Evolutionary conservation across 495 filamentous ascomycete species (phyloP).

Genomic region (Aspergillus kassunensis): DNA sequence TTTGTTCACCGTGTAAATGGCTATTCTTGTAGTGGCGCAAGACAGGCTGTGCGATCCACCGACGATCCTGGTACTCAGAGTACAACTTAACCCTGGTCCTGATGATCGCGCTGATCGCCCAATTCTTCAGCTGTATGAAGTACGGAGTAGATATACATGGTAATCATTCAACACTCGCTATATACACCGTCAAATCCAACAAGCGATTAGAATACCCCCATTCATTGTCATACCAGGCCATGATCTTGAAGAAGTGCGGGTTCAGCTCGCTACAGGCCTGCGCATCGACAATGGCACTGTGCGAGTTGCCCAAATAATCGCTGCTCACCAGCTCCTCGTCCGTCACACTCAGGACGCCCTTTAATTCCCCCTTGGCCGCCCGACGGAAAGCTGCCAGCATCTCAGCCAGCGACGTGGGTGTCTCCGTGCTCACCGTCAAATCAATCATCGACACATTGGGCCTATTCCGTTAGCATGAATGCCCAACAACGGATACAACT

Average conservation of each 20-base stretch:
- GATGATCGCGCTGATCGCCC: too few relatives aligned
- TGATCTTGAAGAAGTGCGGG: slow-evolving; percentile 35
- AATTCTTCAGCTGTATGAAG: too few relatives aligned
- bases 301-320: slow-evolving; percentile 30
- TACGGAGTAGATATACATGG: too few relatives aligned
- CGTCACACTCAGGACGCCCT: slow-evolving; percentile 27
- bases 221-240: slow-evolving; percentile 38
- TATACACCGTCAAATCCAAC: slow-evolving; percentile 26
- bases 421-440: slow-evolving; percentile 30
- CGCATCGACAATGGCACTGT: slow-evolving; percentile 31
- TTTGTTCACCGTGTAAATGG: too few relatives aligned
- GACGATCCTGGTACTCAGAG: too few relatives aligned
- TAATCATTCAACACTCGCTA: not conserved
- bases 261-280: slow-evolving; percentile 31
- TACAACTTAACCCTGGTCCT: too few relatives aligned
- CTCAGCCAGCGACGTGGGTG: slow-evolving; percentile 29
- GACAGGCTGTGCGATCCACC: too few relatives aligned
- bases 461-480: slow-evolving; percentile 12
- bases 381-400: slow-evolving; percentile 30
- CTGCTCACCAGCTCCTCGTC: slow-evolving; percentile 34
- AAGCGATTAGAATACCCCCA: slow-evolving; percentile 37
- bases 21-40: too few relatives aligned
- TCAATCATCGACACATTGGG: slow-evolving; percentile 39
- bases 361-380: slow-evolving; percentile 26
- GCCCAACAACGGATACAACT: not conserved